Evolutionary conservation across 1,284 basidiomycete species (phyloP), one percentile per base, ranked within the genome.

Genomic region (Cryptococcus sp.): DNA sequence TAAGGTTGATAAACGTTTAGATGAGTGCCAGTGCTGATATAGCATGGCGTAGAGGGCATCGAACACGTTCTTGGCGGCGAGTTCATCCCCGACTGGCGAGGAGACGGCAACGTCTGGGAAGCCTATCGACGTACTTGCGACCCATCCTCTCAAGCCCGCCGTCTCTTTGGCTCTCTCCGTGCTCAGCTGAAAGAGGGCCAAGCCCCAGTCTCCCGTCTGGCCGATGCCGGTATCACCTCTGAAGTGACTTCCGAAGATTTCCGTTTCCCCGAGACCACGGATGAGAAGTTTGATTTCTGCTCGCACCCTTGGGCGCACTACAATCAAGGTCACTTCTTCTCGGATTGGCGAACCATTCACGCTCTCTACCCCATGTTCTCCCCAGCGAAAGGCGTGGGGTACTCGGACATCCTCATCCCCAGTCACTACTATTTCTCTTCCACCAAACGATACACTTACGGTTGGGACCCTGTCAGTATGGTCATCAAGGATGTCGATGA

Each of bases 361-460:
- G 85, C 85, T 1, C 81, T 94, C 16, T 93, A 91, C 76, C 93
- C 93, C 5, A 85, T 97, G 52, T 89, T 97, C 75, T 93, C 90
- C 3, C 93, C 93, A 0, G 89, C 91, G 0, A 91, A 89, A 70
- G 85, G 87, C 0, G 80, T 80, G 26, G 93, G 93, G 0, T 97
- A 88, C 74, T 81, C 85, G 58, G 93, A 97, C 73, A 92, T 97
- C 62, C 82, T 89, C 53, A 93, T 97, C 62, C 93, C 93, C 0
- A 92, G 89, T 64, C 92, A 96, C 76, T 95, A 96, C 76, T 95
- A 97, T 76, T 91, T 90, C 72, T 87, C 87, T 15, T 87, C 87
- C 54, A 91, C 88, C 13, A 81, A 84, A 57, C 80, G 87, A 57
- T 94, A 94, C 71, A 91, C 91, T 0, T 96, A 96, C 66, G 93